phyloP scores from a whole-genome alignment of 257 asterid genomes.

The Striga asiatica region DNA sequence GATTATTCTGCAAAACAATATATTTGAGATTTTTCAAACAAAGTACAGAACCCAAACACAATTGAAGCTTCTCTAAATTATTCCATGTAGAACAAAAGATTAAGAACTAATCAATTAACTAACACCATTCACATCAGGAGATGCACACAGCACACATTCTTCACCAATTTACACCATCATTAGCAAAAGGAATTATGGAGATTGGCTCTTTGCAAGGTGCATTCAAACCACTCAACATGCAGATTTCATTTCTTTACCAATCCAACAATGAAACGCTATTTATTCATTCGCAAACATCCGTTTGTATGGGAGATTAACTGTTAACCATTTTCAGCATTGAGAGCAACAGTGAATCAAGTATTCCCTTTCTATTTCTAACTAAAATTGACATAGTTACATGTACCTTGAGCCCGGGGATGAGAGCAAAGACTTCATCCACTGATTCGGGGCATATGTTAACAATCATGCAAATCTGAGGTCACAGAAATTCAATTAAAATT shows the following conservation, averaged over 20 bases:
- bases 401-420: slow-evolving; percentile 79
- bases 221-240: too few relatives aligned
- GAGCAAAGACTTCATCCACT: slow-evolving; percentile 82
- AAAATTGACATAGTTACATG: slow-evolving; percentile 5
- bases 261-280: not conserved
- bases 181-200: too few relatives aligned
- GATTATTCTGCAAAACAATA: not conserved
- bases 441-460: slow-evolving; percentile 62
- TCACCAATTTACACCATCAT: too few relatives aligned
- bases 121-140: too few relatives aligned
- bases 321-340: not conserved
- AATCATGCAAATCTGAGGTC: slow-evolving; percentile 64
- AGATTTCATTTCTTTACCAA: too few relatives aligned
- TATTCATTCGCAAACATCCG: slow-evolving; percentile 4
- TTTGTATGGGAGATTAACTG: not conserved
- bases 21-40: not conserved
- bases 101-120: too few relatives aligned
- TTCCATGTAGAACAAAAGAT: too few relatives aligned
- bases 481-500: slow-evolving; percentile 15
- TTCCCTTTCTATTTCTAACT: not conserved
- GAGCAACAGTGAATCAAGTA: slow-evolving; percentile 12
- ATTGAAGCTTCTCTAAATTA: not conserved
- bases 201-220: too few relatives aligned
- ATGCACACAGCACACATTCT: too few relatives aligned
- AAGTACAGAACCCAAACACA: not conserved